Percentiles rank a stretch among this genome's conserved stretches.
Evolutionary conservation across 169 alveolate species (phyloP).

Genomic region (Plasmodium inui): DNA sequence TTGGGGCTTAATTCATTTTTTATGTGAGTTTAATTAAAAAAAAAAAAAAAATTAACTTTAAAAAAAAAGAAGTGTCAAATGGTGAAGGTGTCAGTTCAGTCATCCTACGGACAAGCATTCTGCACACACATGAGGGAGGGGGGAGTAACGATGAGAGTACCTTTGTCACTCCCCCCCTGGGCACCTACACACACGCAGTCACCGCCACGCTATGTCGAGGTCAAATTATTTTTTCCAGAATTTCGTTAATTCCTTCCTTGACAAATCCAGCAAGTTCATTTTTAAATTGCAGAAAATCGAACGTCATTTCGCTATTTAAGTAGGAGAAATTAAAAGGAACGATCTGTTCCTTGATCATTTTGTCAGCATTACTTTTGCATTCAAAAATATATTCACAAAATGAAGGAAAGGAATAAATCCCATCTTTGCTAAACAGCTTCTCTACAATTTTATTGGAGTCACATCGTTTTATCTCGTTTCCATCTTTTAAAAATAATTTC

Average conservation of each 20-base stretch:
- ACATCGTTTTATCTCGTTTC: constrained; percentile 43
- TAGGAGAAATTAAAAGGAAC: constrained; percentile 59
- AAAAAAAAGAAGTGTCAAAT: background rate
- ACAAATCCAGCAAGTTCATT: constrained; percentile 31
- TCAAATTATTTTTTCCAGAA: constrained; percentile 60
- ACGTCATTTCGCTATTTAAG: constrained; percentile 15
- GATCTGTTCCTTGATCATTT: constrained; percentile 21
- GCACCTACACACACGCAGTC: no score
- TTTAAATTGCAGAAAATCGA: constrained; percentile 40
- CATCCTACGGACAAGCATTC: background rate
- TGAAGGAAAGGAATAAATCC: constrained; percentile 22
- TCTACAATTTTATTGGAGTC: constrained; percentile 30
- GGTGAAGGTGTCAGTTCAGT: background rate
- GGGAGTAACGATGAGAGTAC: background rate
- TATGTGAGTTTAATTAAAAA: background rate
- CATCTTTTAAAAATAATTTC: constrained; percentile 42
- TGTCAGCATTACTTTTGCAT: constrained; percentile 51
- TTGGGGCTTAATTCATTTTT: background rate
- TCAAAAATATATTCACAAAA: constrained; percentile 65
- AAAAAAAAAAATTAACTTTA: background rate
- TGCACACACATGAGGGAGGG: background rate
- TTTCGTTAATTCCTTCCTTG: constrained; percentile 44
- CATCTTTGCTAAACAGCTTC: constrained; percentile 23
- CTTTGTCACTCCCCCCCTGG: background rate
- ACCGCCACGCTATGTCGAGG: background rate